These are phyloP conservation scores for Syncephalastrum sp. DNA, from an alignment of 371 early-diverging fungal genomes.

Conservation along the genomic window DNA sequence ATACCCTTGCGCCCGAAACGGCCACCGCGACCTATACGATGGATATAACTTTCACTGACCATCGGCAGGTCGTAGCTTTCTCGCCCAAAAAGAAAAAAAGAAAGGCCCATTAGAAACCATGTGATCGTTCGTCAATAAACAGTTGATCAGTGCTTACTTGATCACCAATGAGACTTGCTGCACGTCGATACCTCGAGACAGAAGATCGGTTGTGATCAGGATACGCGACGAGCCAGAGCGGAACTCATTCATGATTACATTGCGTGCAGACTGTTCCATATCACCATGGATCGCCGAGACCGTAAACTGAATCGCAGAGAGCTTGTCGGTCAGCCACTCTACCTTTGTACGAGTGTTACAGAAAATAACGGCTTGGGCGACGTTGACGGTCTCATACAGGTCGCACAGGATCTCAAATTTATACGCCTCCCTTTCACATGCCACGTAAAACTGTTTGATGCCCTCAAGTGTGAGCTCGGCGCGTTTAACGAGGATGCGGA, in stretches of 20 bases:
- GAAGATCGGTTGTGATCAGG: conserved; percentile 96
- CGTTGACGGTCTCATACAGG: conserved; percentile 87
- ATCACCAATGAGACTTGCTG: conserved; percentile 98
- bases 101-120: background rate
- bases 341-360: conserved; percentile 95
- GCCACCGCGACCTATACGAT: conserved; percentile 99
- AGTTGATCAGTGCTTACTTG: conserved; percentile 24
- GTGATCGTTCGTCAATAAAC: background rate
- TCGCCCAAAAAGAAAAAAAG: conserved; percentile 6
- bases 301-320: conserved; percentile 82
- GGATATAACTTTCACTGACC: conserved; percentile 96
- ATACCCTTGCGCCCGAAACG: conserved; percentile 99
- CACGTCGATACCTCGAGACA: conserved; percentile 99
- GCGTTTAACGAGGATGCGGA: conserved; percentile 93
- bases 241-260: conserved; percentile 97
- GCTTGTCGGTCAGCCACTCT: conserved; percentile 84
- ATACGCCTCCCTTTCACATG: conserved; percentile 89
- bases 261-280: conserved; percentile 95
- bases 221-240: conserved; percentile 92
- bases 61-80: conserved; percentile 95
- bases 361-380: conserved; percentile 96
- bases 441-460: conserved; percentile 92
- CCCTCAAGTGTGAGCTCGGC: conserved; percentile 95
- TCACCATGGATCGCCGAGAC: conserved; percentile 96
- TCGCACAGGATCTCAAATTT: conserved; percentile 89